Conservation (phyloP, 163 green algal genomes). For the Scenedesmus sp. region DNA sequence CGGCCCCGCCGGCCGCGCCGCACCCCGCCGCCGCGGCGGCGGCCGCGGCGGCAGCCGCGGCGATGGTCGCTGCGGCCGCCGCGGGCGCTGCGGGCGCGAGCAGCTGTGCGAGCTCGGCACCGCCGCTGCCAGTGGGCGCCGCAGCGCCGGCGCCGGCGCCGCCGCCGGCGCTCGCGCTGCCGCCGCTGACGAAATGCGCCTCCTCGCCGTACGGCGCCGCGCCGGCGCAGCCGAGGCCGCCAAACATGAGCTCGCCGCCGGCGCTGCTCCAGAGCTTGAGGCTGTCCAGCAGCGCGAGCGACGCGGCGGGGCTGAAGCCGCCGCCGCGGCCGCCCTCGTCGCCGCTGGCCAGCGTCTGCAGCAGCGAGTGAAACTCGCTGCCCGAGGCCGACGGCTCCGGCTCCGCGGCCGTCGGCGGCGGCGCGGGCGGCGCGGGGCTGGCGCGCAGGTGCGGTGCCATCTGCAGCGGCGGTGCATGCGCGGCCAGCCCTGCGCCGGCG, state of each 20-base stretch:
- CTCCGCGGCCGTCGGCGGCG: neutral
- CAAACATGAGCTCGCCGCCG: conserved; percentile 1
- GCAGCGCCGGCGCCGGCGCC: too few relatives aligned
- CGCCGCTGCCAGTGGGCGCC: too few relatives aligned
- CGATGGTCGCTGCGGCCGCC: neutral
- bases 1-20: neutral
- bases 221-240: conserved; percentile 4
- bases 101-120: too few relatives aligned
- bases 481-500: too few relatives aligned
- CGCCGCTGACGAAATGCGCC: neutral
- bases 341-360: conserved; percentile 21
- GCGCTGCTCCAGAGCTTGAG: neutral
- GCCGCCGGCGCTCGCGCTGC: neutral
- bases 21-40: neutral
- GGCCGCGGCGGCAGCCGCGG: neutral
- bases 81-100: conserved; percentile 1
- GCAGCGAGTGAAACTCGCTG: neutral
- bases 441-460: too few relatives aligned
- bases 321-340: neutral
- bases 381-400: neutral
- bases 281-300: conserved; percentile 24
- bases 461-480: too few relatives aligned
- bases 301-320: conserved; percentile 4
- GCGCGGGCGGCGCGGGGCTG: conserved; percentile 3
- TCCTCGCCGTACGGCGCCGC: conserved; percentile 11